A percentile compares a stretch with the other conserved stretches of the same genome.
Conservation (phyloP, 441 rosid species). For the Rhodomyrtus psidioides region DNA sequence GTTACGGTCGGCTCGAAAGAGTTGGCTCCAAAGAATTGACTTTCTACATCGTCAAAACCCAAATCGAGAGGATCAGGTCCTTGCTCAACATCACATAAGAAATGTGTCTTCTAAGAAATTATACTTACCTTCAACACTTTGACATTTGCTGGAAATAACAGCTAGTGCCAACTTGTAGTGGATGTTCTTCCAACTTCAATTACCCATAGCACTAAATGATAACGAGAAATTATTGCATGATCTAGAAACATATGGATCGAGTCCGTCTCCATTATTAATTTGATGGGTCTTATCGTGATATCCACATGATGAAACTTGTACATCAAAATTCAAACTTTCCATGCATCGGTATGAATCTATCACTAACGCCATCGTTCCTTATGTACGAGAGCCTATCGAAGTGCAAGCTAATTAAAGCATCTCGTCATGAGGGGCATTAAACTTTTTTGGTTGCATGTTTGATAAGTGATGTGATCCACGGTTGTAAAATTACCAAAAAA, state of each 20-base stretch:
- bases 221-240: not conserved
- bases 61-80: not conserved
- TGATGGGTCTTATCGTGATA: rapidly evolving
- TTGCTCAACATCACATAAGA: not conserved
- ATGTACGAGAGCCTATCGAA: rapidly evolving
- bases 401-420: too few species aligned
- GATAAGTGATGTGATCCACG: too few species aligned
- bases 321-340: rapidly evolving
- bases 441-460: too few species aligned
- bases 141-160: not conserved
- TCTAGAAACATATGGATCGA: not conserved
- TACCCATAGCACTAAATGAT: not conserved
- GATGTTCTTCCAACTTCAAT: not conserved
- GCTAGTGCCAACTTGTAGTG: not conserved
- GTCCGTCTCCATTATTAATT: not conserved
- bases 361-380: rapidly evolving
- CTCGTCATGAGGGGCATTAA: too few species aligned
- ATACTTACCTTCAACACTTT: not conserved
- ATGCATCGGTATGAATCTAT: rapidly evolving
- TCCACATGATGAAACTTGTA: not conserved
- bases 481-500: too few species aligned
- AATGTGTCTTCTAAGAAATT: not conserved
- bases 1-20: too few species aligned
- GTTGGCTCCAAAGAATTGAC: not conserved
- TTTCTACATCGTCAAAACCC: not conserved